Conservation (phyloP, 192 early-diverging fungal species). For the Coemansia sp. region DNA sequence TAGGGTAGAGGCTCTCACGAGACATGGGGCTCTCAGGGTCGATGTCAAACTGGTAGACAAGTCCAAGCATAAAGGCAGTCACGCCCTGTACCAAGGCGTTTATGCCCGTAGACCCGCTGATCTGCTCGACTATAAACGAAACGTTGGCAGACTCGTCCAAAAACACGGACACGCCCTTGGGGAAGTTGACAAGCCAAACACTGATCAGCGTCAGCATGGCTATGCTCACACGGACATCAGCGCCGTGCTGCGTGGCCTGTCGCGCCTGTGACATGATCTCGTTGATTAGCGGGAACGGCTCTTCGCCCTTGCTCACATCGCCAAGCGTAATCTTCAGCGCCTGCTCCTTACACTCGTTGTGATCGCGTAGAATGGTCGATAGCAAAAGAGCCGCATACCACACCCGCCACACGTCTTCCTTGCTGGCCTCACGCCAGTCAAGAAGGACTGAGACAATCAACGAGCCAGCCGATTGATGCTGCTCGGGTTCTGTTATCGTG, state of each 20-base stretch:
- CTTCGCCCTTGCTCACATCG: slow-evolving; percentile 72
- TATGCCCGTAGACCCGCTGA: slow-evolving; percentile 81
- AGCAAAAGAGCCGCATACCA: slow-evolving; percentile 91
- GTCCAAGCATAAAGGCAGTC: slow-evolving; percentile 80
- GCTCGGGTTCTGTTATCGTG: slow-evolving; percentile 22
- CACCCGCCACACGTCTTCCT: slow-evolving; percentile 75
- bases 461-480: slow-evolving; percentile 81
- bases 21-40: slow-evolving; percentile 75
- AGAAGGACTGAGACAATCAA: slow-evolving; percentile 80
- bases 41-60: slow-evolving; percentile 88
- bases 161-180: slow-evolving; percentile 76
- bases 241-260: slow-evolving; percentile 63
- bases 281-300: slow-evolving; percentile 85
- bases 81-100: slow-evolving; percentile 89
- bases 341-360: slow-evolving; percentile 74
- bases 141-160: slow-evolving; percentile 87
- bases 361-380: slow-evolving; percentile 74
- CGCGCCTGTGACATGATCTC: slow-evolving; percentile 69
- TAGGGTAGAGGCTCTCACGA: slow-evolving; percentile 69
- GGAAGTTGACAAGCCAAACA: slow-evolving; percentile 83
- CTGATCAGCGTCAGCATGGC: slow-evolving; percentile 79
- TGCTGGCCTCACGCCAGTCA: slow-evolving; percentile 65
- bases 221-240: slow-evolving; percentile 71
- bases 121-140: slow-evolving; percentile 89
- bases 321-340: slow-evolving; percentile 74